Base-by-base conservation (phyloP, 148 eudicot genomes). In the Diospyros lotus region DNA sequence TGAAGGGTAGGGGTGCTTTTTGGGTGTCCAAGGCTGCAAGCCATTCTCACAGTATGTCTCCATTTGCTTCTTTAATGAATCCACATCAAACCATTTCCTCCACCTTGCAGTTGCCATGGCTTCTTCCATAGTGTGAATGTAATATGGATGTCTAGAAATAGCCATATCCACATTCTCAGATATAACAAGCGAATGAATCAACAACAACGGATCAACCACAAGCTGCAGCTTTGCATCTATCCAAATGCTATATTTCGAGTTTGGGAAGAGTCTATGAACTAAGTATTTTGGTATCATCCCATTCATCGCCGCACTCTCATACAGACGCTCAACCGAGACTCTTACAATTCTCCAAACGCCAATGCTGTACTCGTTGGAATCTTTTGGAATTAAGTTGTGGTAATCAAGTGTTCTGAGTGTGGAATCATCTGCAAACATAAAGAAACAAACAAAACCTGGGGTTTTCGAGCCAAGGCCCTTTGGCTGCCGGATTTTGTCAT, bases 401-500 rank as follows among this genome's bases (percentile, higher is more conserved):
- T 58, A 15, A 52, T 80, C 45, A 14, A 95, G 87, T 42, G 85
- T 83, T 63, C 61, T 80, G 46, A 95, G 80, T 0, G 99, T 89
- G 13, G 40, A 72, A 9, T 93, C 90, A 53, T 95, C 99, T 43
- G 93, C 89, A 68, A 95, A 89, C 98, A 95, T 91, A 86, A 89
- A 84, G 87, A 93, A 95, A 70, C 99, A 90, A 38, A 83, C 89
- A 13, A 63, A n/a, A 44, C 87, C 90, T 28, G 89, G 86, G 60
- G 98, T 93, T 79, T 82, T 91, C 1, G 92, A 76, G 15, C 97
- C 99, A 14, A 95, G 78, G 39, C 89, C 94, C 72, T 75, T 89
- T 56, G 99, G 99, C 69, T 95, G 99, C 62, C 99, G 76, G 73
- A 95, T 89, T 82, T 93, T 93, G 83, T 95, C 99, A 53, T 95